Base-by-base conservation (phyloP, 2,329 filamentous ascomycete species). In the Microcera coccophila region DNA sequence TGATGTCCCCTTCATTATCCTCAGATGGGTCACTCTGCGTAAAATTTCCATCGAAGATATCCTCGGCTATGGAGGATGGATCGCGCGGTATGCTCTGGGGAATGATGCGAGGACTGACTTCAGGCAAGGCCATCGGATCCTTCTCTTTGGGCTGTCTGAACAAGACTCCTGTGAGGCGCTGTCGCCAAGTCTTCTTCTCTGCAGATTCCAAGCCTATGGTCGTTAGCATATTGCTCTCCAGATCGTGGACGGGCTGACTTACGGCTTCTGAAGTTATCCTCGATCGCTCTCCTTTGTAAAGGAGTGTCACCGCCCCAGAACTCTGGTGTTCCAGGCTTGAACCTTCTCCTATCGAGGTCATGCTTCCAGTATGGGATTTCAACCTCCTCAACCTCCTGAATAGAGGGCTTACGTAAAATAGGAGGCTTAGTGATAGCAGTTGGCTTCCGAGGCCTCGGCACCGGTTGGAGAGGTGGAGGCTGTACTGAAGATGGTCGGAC, bases 261-360 rank as follows among this genome's bases (percentile, higher is more conserved):
- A 56, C 60, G 40, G 5, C 41, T 36, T 14, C 49, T 44, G n/a
- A 53, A 22, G 17, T 24, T 26, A 4, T 45, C 24, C 38, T 64
- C 59, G 12, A 65, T 21, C 9, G 38, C 42, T 33, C 47, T 53
- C 44, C 50, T 54, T 47, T 65, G 61, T 21, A 52, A 36, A 28
- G 53, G 54, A 9, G 62, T 65, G 31, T 62, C 58, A 5, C 62
- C 63, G 18, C 49, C 48, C 55, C 60, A 58, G 38, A 56, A 64
- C 38, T 56, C 50, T 11, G 46, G 40, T 19, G 41, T 39, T 1
- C 61, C 56, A 3, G 56, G 53, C 3, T 47, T 38, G 24, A 63
- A 63, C 18, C 36, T 39, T 8, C 53, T 47, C 31, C 53, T 50
- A 15, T 48, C 46, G 5, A 42, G 22, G 18, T 48, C 45, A n/a